Evolutionary conservation across 495 filamentous ascomycete species (phyloP), one percentile per base, ranked within the genome.

Genomic region (Neurospora sp.): DNA sequence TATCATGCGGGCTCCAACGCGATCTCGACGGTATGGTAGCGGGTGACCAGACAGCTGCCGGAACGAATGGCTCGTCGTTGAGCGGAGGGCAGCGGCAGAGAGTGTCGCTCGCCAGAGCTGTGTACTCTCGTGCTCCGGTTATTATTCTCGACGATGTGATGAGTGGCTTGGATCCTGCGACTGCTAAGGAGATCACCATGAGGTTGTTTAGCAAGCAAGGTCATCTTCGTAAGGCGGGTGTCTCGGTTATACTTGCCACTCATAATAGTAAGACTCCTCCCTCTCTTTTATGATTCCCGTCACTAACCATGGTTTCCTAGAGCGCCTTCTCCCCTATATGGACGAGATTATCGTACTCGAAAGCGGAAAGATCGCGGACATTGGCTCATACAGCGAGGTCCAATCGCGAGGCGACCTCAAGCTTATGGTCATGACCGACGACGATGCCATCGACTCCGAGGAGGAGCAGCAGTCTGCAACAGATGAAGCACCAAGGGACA

Each of bases 11-110:
- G n/a, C 81, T 92, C 28, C 82, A 83, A 11, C 78, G 83, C 37
- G 88, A 90, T 77, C 79, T 90, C 59, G 77, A 69, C 38, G 17
- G 77, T 2, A 72, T 90, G 37, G 83, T 86, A 13, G 79, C 82
- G 21, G 86, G 85, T 0, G 89, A 93, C 76, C 77, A 84, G 39
- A 92, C 89, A 4, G 77, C 85, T 3, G 85, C 91, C 73, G 91
- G 90, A 10, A 90, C 86, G 80, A 89, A 89, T 72, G 91, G 90
- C 0, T 85, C 90, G 71, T 84, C 85, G 4, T 82, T 93, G 10
- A 89, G 87, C 74, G 90, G 90, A 11, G 91, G 91, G 0, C 91
- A 93, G 74, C 89, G 87, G 73, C 90, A 92, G 75, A 83, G 90
- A 4, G 84, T 92, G 69, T 74, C 77, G 2, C 73, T 79, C 19